phyloP scores from a whole-genome alignment of 331 rosid species.

The Saraca asoca region DNA sequence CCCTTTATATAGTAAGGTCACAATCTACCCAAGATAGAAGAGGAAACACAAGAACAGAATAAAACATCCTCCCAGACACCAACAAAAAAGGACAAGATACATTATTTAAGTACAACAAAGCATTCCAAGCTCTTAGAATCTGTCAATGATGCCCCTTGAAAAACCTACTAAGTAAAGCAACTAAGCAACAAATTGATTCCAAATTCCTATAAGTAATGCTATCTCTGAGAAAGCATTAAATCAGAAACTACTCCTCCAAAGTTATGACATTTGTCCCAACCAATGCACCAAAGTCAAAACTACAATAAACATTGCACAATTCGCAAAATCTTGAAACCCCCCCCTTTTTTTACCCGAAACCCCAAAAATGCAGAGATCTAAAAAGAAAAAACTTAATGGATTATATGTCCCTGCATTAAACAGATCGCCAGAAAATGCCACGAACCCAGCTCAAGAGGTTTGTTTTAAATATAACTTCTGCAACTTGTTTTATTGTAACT shows the following conservation, averaged over 20 bases:
- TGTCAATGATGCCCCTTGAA: slow-evolving; percentile 8
- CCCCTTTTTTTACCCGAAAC: slow-evolving; percentile 30
- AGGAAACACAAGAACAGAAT: slow-evolving; percentile 19
- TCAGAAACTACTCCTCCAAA: slow-evolving; percentile 15
- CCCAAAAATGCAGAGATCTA: slow-evolving; percentile 16
- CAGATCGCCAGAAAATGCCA: no score
- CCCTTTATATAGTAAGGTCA: not conserved
- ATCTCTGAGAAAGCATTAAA: slow-evolving; percentile 1
- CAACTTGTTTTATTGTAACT: no score
- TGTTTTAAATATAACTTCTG: no score
- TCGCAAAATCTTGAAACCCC: slow-evolving; percentile 19
- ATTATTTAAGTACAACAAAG: slow-evolving; percentile 29
- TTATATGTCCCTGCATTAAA: no score
- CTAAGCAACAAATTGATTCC: not conserved
- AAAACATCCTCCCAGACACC: slow-evolving; percentile 16
- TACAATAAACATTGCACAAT: slow-evolving; percentile 23
- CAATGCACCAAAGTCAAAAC: slow-evolving; percentile 20
- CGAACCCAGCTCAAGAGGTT: no score
- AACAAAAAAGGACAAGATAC: slow-evolving; percentile 15
- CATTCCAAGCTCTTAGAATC: slow-evolving; percentile 29
- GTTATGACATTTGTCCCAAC: slow-evolving; percentile 3
- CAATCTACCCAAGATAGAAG: not conserved
- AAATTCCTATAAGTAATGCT: slow-evolving; percentile 1
- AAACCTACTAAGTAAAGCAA: slow-evolving; percentile 18
- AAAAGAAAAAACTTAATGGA: no score